Evolutionary conservation across 768 basidiomycete species (phyloP), one percentile per base, ranked within the genome.

Genomic region (Auricularia auricula-judae): DNA sequence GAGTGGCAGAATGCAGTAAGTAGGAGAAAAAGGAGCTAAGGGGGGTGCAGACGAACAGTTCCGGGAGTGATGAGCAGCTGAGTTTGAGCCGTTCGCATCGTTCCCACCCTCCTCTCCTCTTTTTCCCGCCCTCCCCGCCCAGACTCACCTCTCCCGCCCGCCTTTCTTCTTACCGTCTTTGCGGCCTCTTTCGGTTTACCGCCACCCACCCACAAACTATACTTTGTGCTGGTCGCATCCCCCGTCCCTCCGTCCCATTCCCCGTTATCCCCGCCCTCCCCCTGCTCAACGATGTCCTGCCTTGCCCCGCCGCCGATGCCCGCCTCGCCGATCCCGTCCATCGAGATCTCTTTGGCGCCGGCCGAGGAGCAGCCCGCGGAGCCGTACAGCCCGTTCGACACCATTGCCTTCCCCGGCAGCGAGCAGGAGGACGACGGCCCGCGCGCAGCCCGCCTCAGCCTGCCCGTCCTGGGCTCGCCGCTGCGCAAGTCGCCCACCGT

Each of bases 321-420:
- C 72, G 73, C 66, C 65, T 74, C 78, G 63, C 76, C 80, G 65
- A 75, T 89, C 69, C 88, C 89, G 68, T 77, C 81, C 67, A 91
- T 92, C 68, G 81, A 79, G 68, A 83, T 92, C 70, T 89, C 86
- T 23, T 83, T 79, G 39, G 83, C 88, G 60, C 83, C 86, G 3
- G 82, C 82, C n/a, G 77, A 82, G 68, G 80, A 82, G 61, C 73
- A 54, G 33, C 59, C 63, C 36, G 68, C 75, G 36, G 85, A 88
- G 71, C 84, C 86, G 2, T 84, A 78, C 72, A 88, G 87, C 63
- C 86, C 87, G 8, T 86, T 87, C 68, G 71, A 56, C 51, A 39
- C 33, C 68, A 71, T 36, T 67, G 70, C 65, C 72, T 66, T 66
- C 72, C 65, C 64, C 72, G 60, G 67, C 66, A 12, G 10, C 10